phyloP scores from a whole-genome alignment of 208 protist genomes.

The Borovskyia barvae region DNA sequence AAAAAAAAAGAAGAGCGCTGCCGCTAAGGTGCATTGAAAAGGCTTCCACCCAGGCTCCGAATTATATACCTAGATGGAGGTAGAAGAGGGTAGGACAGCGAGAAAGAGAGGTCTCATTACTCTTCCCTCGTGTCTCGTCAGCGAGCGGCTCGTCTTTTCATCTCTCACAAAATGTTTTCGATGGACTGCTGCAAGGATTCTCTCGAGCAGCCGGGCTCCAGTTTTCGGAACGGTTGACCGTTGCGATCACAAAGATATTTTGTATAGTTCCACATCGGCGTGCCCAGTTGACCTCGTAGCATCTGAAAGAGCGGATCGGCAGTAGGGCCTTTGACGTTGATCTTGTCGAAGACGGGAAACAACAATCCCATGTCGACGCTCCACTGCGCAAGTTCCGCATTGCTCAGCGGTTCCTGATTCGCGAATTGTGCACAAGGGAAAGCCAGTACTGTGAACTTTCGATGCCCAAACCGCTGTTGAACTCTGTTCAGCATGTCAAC shows the following conservation, averaged over 20 bases:
- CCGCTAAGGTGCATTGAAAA: background rate
- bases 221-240: slow-evolving; percentile 35
- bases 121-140: too few species aligned
- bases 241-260: slow-evolving; percentile 61
- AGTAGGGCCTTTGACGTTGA: slow-evolving; percentile 44
- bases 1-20: background rate
- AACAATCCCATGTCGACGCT: slow-evolving; percentile 13
- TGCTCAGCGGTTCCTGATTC: slow-evolving; percentile 55
- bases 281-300: slow-evolving; percentile 44
- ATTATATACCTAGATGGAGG: too few species aligned
- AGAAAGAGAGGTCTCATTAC: too few species aligned
- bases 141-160: too few species aligned
- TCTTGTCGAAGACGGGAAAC: slow-evolving; percentile 62
- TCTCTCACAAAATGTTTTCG: slow-evolving; percentile 23
- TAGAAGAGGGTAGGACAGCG: too few species aligned
- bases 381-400: slow-evolving; percentile 42
- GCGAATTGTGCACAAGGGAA: slow-evolving; percentile 71
- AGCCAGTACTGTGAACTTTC: slow-evolving; percentile 47
- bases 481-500: slow-evolving; percentile 44
- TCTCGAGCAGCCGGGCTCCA: slow-evolving; percentile 23
- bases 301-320: slow-evolving; percentile 59
- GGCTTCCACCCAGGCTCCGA: too few species aligned
- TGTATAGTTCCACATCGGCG: slow-evolving; percentile 70
- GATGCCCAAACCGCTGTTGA: slow-evolving; percentile 26
- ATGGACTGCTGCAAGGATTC: slow-evolving; percentile 21